Base-by-base conservation (phyloP, 2,329 filamentous ascomycete genomes). In the Nemania sp. region DNA sequence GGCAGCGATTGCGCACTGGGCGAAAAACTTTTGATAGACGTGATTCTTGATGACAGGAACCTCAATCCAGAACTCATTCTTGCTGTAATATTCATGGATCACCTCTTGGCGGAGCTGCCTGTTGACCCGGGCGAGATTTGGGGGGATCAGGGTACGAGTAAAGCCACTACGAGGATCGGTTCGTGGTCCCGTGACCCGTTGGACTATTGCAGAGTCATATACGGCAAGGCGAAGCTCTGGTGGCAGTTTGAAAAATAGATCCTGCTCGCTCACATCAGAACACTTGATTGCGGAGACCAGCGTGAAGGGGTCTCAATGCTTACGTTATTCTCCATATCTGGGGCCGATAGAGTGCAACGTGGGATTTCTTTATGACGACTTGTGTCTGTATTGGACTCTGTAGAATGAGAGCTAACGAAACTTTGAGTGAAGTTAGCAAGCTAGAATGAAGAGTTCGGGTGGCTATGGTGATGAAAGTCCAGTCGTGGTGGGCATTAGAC, bases 61-160 rank as follows among this genome's bases (percentile, higher is more conserved):
- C 11, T 35, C 3, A 6, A 51, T 51, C 27, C n/a, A n/a, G 47
- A 61, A 61, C 20, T 53, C 32, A 13, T 45, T 62, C 18, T 54
- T 45, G 5, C 11, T 5, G 18, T 54, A 62, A 20, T 62, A 62
- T 29, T 13, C 38, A 1, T 6, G 32, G 15, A 43, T 22, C 11
- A 62, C 35, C 29, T 62, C 49, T 2, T 54, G 2, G 1, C 59
- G 59, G 2, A 62, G 35, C 24, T 29, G 26, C 18, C 49, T 43
- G 26, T 62, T 62, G 24, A 62, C 59, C 7, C 24, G 35, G 11
- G 49, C 49, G 3, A 62, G 59, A 18, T 27, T 26, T 5, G 49
- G 59, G 24, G 49, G 47, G 18, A 52, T 15, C 0, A 62, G 35
- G 24, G 10, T 45, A 6, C 20, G 22, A 15, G 13, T 20, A 24